A percentile compares a stretch with the other conserved stretches of the same genome.
Conservation (phyloP, 345 rosid species). For the Rubroshorea leprosula region DNA sequence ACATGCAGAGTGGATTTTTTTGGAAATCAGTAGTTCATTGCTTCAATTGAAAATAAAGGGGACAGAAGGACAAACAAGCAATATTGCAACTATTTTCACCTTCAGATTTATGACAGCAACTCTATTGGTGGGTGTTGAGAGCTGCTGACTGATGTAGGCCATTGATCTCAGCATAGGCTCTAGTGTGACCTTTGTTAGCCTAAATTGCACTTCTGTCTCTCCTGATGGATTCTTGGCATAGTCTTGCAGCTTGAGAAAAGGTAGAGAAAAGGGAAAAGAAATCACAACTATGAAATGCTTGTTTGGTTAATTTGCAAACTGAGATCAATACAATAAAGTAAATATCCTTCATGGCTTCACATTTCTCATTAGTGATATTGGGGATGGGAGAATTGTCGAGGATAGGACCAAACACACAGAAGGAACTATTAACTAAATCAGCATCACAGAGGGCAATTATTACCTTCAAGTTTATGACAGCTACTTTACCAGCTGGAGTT, state of each 20-base stretch:
- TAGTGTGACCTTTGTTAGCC: conserved; percentile 48
- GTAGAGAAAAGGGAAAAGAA: conserved; percentile 8
- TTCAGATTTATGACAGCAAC: conserved; percentile 69
- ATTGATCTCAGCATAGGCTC: conserved; percentile 69
- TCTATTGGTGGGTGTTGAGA: conserved; percentile 46
- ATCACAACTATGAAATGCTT: conserved; percentile 3
- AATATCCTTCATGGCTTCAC: too few species aligned
- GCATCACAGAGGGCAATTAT: background rate
- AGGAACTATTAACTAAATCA: too few species aligned
- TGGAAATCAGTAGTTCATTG: background rate
- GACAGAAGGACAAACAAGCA: background rate
- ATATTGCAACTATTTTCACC: conserved; percentile 24
- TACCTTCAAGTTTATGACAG: conserved; percentile 61
- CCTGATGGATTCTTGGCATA: conserved; percentile 49
- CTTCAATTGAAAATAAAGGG: background rate
- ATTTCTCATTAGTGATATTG: too few species aligned
- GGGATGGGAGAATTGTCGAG: too few species aligned
- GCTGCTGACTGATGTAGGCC: conserved; percentile 64
- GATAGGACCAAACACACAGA: too few species aligned
- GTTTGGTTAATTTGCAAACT: background rate
- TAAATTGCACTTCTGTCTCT: conserved; percentile 52
- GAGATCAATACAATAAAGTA: background rate
- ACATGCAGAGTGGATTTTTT: background rate
- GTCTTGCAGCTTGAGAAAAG: conserved; percentile 44
- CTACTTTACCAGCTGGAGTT: conserved; percentile 38